phyloP scores from a whole-genome alignment of 2,329 filamentous ascomycete genomes.

The Paraphoma sp. region DNA sequence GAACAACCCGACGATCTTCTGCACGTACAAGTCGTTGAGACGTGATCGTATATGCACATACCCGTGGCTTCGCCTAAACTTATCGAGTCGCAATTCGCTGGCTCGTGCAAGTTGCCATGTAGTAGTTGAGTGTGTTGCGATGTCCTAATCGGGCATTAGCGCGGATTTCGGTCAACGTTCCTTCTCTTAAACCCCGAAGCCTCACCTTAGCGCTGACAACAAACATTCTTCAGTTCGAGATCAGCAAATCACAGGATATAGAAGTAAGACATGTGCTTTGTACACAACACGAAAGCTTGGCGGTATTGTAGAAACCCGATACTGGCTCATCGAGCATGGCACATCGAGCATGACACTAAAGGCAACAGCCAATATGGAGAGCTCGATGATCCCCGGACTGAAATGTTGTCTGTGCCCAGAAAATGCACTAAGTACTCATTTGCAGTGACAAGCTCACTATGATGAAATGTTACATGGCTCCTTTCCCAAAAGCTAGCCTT shows the following conservation, averaged over 20 bases:
- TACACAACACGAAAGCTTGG: constrained; percentile 3
- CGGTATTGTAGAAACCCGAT: constrained; percentile 12
- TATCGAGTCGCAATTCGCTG: no score
- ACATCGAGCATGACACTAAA: neutral
- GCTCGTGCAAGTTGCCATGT: no score
- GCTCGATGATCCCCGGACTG: neutral
- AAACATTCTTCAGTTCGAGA: neutral
- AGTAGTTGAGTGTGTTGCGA: no score
- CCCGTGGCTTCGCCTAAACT: no score
- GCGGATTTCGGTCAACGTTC: neutral
- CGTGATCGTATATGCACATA: no score
- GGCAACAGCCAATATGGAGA: constrained; percentile 1
- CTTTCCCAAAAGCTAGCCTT: neutral
- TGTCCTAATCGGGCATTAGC: constrained; percentile 8
- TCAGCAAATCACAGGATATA: neutral
- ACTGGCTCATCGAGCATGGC: neutral
- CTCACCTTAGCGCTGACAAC: constrained; percentile 7
- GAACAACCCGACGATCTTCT: no score
- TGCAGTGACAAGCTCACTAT: neutral
- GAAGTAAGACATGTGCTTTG: neutral
- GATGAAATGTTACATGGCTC: neutral
- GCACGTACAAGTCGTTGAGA: no score
- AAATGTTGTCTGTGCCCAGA: neutral
- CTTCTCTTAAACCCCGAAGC: constrained; percentile 7
- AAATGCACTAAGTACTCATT: neutral